Evolutionary conservation across 345 rosid species (phyloP), one percentile per base, ranked within the genome.

Genomic region (thale cress (Arabidopsis thaliana)): DNA sequence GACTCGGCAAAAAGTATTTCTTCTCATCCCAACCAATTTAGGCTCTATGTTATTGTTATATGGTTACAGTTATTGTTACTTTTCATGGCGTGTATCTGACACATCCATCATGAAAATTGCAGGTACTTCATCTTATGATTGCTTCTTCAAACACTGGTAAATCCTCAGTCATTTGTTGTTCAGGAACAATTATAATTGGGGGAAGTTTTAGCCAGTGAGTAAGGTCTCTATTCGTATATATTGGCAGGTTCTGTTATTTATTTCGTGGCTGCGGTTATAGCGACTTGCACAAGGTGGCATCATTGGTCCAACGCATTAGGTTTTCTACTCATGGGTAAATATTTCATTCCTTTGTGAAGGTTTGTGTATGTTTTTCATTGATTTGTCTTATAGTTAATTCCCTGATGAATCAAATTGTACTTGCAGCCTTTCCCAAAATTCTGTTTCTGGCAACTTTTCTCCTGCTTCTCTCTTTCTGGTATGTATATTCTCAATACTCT

Each of bases 1-100:
- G 94, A 89, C 91, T 0, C 85, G 91, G 65, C 91, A 89, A 77
- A 85, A 87, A 74, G 93, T 87, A 80, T 78, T 67, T 28, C 65
- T 45, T 69, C 8, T 53, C 1, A 6, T 55, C 37, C 34, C 22
- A 16, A 16, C 20, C 10, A 34, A 4, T 53, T 56, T 73, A 32
- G 46, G 16, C 3, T 67, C 53, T 55, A 3, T 46, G 33, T 25
- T 70, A 22, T 7, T 34, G 12, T 42, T 38, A 24, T 30, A 50
- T 59, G 16, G 40, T 3, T 49, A 4, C 40, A 34, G n/a, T 51
- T 40, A 24, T 60, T 61, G 23, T 34, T 76, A 33, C 40, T 65
- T 37, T 7, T 46, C 45, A 16, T 76, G 57, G 24, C 59, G 49
- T 62, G 65, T 69, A 28, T 60, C 50, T 76, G 40, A 76, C 16